phyloP scores from a whole-genome alignment of 192 early-diverging fungal genomes.

The Dispira simplex region DNA sequence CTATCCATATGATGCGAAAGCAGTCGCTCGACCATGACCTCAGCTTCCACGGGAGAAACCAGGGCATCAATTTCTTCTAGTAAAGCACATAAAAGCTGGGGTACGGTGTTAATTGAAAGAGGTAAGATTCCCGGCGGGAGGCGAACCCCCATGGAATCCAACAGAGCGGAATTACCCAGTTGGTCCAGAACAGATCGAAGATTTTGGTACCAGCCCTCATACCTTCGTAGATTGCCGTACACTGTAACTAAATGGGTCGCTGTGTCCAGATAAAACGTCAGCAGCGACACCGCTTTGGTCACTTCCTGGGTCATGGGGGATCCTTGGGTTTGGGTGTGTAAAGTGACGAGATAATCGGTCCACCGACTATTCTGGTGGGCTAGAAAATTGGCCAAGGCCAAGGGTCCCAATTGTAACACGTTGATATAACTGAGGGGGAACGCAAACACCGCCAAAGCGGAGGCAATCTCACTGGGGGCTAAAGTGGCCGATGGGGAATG shows the following conservation, averaged over 20 bases:
- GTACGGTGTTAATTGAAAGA: neutral
- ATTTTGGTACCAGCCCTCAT: neutral
- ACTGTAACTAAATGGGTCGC: neutral
- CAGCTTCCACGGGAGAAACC: neutral
- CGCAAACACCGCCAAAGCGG: neutral
- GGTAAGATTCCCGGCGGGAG: too few relatives aligned
- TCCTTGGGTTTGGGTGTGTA: too few relatives aligned
- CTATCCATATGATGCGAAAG: neutral
- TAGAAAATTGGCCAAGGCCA: neutral
- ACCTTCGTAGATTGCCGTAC: neutral
- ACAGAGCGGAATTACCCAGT: too few relatives aligned
- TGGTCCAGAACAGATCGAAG: neutral
- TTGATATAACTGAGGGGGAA: neutral
- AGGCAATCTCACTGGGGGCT: neutral
- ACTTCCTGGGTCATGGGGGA: too few relatives aligned
- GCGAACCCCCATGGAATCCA: too few relatives aligned
- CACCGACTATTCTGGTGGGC: neutral
- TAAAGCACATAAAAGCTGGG: neutral
- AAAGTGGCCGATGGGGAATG: neutral
- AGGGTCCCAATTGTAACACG: neutral
- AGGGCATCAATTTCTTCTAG: neutral
- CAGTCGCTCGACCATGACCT: neutral
- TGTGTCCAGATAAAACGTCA: slow-evolving; percentile 1
- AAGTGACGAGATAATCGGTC: neutral
- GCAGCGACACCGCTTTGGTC: neutral